Base-by-base conservation (phyloP, 129 eudicot genomes). In the Helichrysum umbraculigerum region DNA sequence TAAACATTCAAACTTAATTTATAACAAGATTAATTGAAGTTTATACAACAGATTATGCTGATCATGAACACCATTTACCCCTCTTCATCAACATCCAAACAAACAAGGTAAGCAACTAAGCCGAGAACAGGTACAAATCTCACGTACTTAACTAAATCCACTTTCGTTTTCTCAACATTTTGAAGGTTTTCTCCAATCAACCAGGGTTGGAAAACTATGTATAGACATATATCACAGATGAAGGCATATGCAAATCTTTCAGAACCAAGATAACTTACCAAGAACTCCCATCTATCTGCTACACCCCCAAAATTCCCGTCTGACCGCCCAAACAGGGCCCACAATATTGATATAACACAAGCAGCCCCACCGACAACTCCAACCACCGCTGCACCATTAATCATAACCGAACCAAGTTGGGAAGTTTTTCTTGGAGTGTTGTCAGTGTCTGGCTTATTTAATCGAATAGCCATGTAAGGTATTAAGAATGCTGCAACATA, bases 181-280 rank as follows among this genome's bases (percentile, higher is more conserved):
- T 79, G 83, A 59, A 94, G 83, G 84, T 94, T 94, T 52, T 91
- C 97, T 29, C 91, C 90, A 41, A 94, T 91, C 81, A 94, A 81
- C 97, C 98, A 94, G 33, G 98, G 97, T 84, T 94, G 98, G 74
- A 94, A 94, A 80, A 89, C 76, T 60, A 73, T 61, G 88, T 94
- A 94, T 5, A 91, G 88, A 72, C 88, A 83, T 33, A 91, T 87
- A 78, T 94, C 98, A 96, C 98, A 91, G 35, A 91, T 86, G 84
- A 94, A 94, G 51, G 97, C 98, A 87, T 94, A 89, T 41, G 97
- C 98, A 77, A 89, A 82, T 79, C 98, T 84, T 72, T 94, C 98
- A 30, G 97, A 88, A 60, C 85, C 93, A 17, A 94, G 84, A 78
- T 91, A 91, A 73, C 84, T 79, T 69, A 62, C 50, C 82, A 89